Conservation (phyloP, 352 stramenopile genomes). For the Phytophthora tentaculata region DNA sequence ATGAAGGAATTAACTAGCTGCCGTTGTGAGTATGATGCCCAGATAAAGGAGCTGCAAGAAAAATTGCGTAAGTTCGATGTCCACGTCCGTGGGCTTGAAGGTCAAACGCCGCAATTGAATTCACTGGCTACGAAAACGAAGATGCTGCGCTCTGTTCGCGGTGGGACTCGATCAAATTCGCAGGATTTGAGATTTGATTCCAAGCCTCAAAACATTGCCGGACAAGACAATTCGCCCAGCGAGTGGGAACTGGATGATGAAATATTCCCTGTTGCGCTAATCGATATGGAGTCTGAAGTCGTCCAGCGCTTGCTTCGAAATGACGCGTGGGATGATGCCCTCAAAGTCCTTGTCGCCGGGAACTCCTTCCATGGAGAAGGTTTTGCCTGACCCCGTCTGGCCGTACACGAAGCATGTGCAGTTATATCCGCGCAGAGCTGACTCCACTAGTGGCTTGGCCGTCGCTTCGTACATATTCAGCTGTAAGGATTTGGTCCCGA, state of each 20-base stretch:
- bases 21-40: constrained; percentile 60
- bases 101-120: constrained; percentile 52
- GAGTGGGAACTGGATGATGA: constrained; percentile 72
- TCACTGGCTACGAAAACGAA: constrained; percentile 58
- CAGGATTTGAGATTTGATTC: constrained; percentile 9
- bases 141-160: constrained; percentile 67
- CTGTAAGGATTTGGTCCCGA: constrained; percentile 60
- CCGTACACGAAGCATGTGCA: constrained; percentile 94
- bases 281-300: constrained; percentile 82
- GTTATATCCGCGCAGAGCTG: constrained; percentile 84
- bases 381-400: constrained; percentile 92
- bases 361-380: constrained; percentile 91
- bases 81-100: constrained; percentile 50
- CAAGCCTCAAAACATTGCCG: constrained; percentile 29
- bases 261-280: constrained; percentile 66
- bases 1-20: constrained; percentile 55
- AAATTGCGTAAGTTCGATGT: constrained; percentile 59
- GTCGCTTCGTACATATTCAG: constrained; percentile 70
- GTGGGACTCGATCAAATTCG: constrained; percentile 39
- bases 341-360: constrained; percentile 67
- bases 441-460: constrained; percentile 66
- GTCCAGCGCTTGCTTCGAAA: constrained; percentile 51
- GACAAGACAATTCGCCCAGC: constrained; percentile 37
- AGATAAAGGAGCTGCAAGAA: constrained; percentile 52
- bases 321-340: constrained; percentile 80